Conservation (phyloP, 441 rosid species). For the Gossypium trilobum region DNA sequence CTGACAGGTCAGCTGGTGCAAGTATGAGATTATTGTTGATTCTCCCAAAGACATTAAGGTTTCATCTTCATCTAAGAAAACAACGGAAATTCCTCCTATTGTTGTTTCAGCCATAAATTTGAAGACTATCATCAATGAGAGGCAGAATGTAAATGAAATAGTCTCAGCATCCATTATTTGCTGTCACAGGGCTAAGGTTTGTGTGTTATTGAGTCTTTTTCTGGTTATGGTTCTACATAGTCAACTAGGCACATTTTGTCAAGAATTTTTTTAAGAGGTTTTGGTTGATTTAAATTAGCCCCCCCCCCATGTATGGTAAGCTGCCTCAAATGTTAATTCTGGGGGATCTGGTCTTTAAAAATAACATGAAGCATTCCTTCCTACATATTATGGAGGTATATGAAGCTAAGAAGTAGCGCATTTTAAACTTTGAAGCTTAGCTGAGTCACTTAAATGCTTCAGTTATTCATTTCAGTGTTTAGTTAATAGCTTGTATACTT, state of each 20-base stretch:
- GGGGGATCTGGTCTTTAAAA: background rate
- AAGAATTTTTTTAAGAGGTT: conserved; percentile 2
- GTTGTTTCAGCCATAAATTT: conserved; percentile 82
- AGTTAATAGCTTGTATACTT: background rate
- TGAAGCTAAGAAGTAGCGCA: background rate
- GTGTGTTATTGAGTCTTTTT: conserved; percentile 18
- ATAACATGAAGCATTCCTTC: conserved; percentile 16
- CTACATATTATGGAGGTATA: background rate
- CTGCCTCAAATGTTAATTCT: background rate
- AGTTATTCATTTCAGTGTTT: background rate
- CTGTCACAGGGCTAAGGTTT: conserved; percentile 91
- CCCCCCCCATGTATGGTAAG: background rate
- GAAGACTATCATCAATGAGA: conserved; percentile 74
- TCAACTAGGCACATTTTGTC: background rate
- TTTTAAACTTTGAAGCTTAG: background rate
- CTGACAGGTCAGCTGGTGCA: conserved; percentile 94
- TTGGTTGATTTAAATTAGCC: conserved; percentile 12
- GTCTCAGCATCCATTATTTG: conserved; percentile 83
- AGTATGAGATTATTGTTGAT: conserved; percentile 68
- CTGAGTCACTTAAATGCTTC: background rate
- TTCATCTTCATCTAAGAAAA: conserved; percentile 42
- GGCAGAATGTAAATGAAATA: conserved; percentile 77
- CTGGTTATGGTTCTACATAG: background rate
- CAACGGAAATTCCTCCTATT: conserved; percentile 63
- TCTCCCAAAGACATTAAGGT: conserved; percentile 54